These are phyloP conservation scores for Pichia sp. DNA, from an alignment of 1,139 yeast genomes.

Conservation along the genomic window DNA sequence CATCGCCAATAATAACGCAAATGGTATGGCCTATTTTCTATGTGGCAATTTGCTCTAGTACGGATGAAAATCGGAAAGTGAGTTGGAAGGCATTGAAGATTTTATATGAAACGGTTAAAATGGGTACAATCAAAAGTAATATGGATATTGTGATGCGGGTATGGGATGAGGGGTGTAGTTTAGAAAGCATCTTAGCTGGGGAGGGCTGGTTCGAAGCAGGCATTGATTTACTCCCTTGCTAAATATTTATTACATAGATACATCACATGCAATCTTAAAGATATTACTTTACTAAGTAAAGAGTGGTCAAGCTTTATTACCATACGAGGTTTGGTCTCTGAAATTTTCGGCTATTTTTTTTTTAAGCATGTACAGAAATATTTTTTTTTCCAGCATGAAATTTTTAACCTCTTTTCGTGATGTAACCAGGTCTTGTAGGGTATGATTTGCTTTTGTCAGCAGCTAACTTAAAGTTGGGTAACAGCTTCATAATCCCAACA, in stretches of 20 bases:
- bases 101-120: slow-evolving; percentile 44
- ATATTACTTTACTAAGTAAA: too few species aligned
- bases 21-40: slow-evolving; percentile 60
- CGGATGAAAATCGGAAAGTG: slow-evolving; percentile 32
- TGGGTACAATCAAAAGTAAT: slow-evolving; percentile 47
- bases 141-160: slow-evolving; percentile 39
- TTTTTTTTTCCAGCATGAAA: background rate
- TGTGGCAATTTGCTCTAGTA: slow-evolving; percentile 41
- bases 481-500: too few species aligned
- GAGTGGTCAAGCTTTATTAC: too few species aligned
- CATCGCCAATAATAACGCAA: slow-evolving; percentile 47
- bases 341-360: background rate
- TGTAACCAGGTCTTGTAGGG: too few species aligned
- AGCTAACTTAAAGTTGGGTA: too few species aligned
- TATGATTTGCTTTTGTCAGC: too few species aligned
- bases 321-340: too few species aligned
- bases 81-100: slow-evolving; percentile 37
- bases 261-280: too few species aligned
- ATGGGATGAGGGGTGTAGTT: slow-evolving; percentile 39
- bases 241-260: slow-evolving; percentile 8
- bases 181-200: slow-evolving; percentile 40
- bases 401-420: too few species aligned
- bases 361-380: background rate
- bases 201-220: slow-evolving; percentile 45
- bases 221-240: slow-evolving; percentile 47